A percentile compares a stretch with the other conserved stretches of the same genome.
phyloP scores from a whole-genome alignment of 139 green algal genomes.

The Closterium sp. region DNA sequence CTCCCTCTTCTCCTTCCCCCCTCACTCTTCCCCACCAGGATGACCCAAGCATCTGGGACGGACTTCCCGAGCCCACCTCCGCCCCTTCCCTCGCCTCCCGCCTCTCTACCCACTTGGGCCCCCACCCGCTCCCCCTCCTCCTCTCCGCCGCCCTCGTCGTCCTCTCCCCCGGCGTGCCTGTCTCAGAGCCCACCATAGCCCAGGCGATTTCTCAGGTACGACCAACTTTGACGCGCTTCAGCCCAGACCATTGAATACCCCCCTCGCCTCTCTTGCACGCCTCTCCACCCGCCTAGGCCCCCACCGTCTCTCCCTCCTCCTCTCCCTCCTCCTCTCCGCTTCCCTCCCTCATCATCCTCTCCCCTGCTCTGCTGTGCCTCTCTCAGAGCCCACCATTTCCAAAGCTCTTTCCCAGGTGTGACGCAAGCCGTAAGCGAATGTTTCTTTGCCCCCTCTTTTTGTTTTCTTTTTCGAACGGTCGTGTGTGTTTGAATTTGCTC shows the following conservation, averaged over 20 bases:
- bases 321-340: neutral
- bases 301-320: too few relatives aligned
- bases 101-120: slow-evolving; percentile 14
- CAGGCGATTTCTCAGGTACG: slow-evolving; percentile 9
- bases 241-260: too few relatives aligned
- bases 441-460: too few relatives aligned
- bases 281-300: too few relatives aligned
- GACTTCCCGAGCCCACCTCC: neutral
- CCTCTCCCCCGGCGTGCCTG: slow-evolving; percentile 54
- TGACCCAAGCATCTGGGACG: neutral
- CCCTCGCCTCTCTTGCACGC: neutral
- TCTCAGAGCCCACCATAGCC: slow-evolving; percentile 21
- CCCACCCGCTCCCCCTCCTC: slow-evolving; percentile 19
- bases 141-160: slow-evolving; percentile 32
- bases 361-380: too few relatives aligned
- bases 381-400: neutral
- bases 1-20: neutral
- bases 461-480: too few relatives aligned
- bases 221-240: too few relatives aligned
- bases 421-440: too few relatives aligned
- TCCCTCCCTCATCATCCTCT: too few relatives aligned
- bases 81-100: neutral
- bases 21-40: neutral
- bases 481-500: too few relatives aligned
- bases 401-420: neutral